A percentile compares a stretch with the other conserved stretches of the same genome.
Evolutionary conservation across 768 basidiomycete species (phyloP).

Genomic region (Tricholoma furcatifolium): DNA sequence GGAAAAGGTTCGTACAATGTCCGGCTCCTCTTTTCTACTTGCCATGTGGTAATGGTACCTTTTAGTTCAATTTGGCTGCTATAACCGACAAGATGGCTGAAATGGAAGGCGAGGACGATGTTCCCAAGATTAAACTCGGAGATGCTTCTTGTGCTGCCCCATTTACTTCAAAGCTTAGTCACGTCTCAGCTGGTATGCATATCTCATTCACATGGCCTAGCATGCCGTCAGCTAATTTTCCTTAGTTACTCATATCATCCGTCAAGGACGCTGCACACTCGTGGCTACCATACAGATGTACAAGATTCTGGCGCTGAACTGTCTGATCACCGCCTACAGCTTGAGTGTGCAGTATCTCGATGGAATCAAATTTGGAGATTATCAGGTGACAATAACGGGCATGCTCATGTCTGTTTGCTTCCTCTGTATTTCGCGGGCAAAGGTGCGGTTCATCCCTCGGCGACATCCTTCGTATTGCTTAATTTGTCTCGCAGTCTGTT

Average conservation of each 20-base stretch:
- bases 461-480: not conserved
- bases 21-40: not conserved
- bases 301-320: slow-evolving; percentile 97
- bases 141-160: slow-evolving; percentile 99
- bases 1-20: slow-evolving; percentile 67
- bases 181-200: slow-evolving; percentile 89
- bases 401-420: slow-evolving; percentile 99
- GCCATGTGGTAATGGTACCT: not conserved
- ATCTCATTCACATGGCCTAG: not conserved
- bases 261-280: slow-evolving; percentile 97
- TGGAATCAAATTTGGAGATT: slow-evolving; percentile 99
- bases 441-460: slow-evolving; percentile 50
- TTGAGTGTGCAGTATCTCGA: slow-evolving; percentile 96
- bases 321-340: slow-evolving; percentile 98
- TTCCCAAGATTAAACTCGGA: slow-evolving; percentile 98
- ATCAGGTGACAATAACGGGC: slow-evolving; percentile 95
- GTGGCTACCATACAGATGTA: slow-evolving; percentile 99
- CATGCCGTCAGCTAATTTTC: slow-evolving; percentile 4
- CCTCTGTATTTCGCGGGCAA: slow-evolving; percentile 95
- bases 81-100: slow-evolving; percentile 88
- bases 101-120: slow-evolving; percentile 92
- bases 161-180: slow-evolving; percentile 97
- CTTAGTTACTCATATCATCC: slow-evolving; percentile 92
- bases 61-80: slow-evolving; percentile 70
- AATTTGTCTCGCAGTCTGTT: slow-evolving; percentile 68